Base-by-base conservation (phyloP, 495 filamentous ascomycete genomes). In the Penicillium coffeae region DNA sequence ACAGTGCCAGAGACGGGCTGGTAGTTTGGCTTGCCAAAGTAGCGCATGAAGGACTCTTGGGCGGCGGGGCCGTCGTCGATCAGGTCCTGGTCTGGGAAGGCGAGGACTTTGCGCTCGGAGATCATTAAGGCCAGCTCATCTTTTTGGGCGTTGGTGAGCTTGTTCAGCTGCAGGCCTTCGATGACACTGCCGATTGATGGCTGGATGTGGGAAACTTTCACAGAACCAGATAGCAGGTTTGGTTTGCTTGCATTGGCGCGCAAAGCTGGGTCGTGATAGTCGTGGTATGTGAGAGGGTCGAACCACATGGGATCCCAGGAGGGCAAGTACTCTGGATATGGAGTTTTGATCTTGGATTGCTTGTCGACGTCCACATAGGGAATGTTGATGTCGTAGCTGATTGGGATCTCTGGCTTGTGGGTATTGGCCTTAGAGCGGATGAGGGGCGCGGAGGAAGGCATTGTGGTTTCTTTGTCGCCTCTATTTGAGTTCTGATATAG, bases 41-140 rank as follows among this genome's bases (percentile, higher is more conserved):
- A 64, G 19, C 69, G 64, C 70, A 78, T 77, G 50, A 82, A 84
- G 2, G 66, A 63, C 33, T 76, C 70, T 55, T 89, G 86, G 30
- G 71, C 78, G 21, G 82, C 80, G 22, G 78, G 77, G 13, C 78
- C 77, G 37, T 85, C 85, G 48, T 86, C 82, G 30, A 88, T 80
- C 53, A 87, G 77, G 51, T 82, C 73, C 62, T 91, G 87, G 32
- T 81, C 73, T 32, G 85, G 81, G 70, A 91, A 90, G 39, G 88
- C 80, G 18, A 91, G 82, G n/a, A 90, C 86, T 30, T 87, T 87
- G 49, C 87, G 78, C 62, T 81, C 82, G 18, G 88, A 75, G 48
- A 90, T 80, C 14, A 92, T 72, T 6, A 87, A 74, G 4, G 88
- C 88, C 12, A 92, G 80, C 48, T 92, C 88, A 56, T 90, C 84